Conservation (phyloP, 2,329 filamentous ascomycete species). For the Sporothrix brunneoviolacea region DNA sequence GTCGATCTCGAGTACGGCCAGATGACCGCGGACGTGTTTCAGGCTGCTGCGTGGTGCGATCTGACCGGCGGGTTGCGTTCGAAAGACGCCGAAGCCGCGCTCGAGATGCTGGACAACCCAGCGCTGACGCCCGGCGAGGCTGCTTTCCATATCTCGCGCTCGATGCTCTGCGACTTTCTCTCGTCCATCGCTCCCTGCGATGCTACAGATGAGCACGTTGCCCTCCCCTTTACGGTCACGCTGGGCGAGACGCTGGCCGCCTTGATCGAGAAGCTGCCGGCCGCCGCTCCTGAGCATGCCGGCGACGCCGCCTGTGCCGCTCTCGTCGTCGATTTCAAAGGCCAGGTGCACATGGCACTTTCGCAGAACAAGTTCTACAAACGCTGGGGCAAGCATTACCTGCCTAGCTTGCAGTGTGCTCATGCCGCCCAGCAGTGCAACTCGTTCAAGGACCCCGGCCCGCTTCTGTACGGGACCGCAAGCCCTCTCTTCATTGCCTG, state of each 20-base stretch:
- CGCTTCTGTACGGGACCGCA: conserved; percentile 44
- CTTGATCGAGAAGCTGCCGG: conserved; percentile 8
- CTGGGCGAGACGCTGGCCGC: conserved; percentile 12
- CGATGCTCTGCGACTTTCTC: conserved; percentile 44
- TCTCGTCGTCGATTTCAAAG: conserved; percentile 44
- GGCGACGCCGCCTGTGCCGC: conserved; percentile 36
- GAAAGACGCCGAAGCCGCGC: background rate
- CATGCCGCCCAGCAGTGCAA: conserved; percentile 53
- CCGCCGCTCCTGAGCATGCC: background rate
- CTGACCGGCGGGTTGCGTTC: background rate
- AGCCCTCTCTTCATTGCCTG: conserved; percentile 47
- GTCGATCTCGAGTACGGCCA: conserved; percentile 31
- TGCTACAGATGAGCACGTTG: conserved; percentile 34
- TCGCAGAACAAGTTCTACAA: conserved; percentile 30
- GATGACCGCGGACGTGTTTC: conserved; percentile 18
- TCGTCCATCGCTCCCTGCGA: conserved; percentile 36
- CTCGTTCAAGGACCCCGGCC: conserved; percentile 55
- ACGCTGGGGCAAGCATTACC: conserved; percentile 53
- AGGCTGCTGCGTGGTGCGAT: background rate
- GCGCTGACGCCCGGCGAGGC: conserved; percentile 28
- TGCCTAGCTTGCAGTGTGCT: conserved; percentile 49
- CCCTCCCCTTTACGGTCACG: background rate
- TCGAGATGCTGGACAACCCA: background rate
- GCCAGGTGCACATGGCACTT: conserved; percentile 46
- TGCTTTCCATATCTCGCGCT: conserved; percentile 47